phyloP scores from a whole-genome alignment of 2,329 filamentous ascomycete species.

The Drechslerella stenobrocha region DNA sequence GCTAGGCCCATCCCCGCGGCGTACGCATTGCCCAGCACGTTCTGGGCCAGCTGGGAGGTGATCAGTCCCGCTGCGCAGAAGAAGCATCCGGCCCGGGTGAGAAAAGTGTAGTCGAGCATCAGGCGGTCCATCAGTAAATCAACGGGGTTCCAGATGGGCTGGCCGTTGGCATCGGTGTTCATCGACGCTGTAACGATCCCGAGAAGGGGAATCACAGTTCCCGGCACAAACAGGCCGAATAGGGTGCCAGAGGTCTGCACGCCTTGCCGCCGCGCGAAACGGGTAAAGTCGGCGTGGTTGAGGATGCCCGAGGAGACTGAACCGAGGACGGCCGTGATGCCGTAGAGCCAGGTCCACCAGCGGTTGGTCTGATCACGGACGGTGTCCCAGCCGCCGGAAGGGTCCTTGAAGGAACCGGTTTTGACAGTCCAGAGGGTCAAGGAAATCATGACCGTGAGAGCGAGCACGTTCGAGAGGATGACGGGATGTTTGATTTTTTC shows the following conservation, averaged over 20 bases:
- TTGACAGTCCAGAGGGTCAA: constrained; percentile 44
- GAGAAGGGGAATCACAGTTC: constrained; percentile 26
- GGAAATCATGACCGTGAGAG: constrained; percentile 42
- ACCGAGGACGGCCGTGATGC: constrained; percentile 58
- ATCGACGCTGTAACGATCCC: constrained; percentile 55
- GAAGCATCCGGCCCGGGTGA: constrained; percentile 58
- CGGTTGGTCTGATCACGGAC: constrained; percentile 32
- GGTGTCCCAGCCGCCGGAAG: constrained; percentile 43
- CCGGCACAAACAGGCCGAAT: constrained; percentile 54
- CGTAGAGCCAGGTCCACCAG: constrained; percentile 56
- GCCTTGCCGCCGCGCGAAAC: constrained; percentile 57
- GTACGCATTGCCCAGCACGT: constrained; percentile 60
- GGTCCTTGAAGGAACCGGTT: constrained; percentile 40
- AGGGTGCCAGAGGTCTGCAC: constrained; percentile 58
- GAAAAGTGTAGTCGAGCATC: constrained; percentile 53
- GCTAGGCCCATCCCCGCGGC: constrained; percentile 63
- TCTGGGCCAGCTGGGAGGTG: constrained; percentile 59
- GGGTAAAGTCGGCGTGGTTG: constrained; percentile 59
- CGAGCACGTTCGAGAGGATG: constrained; percentile 38
- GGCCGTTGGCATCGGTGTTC: constrained; percentile 49
- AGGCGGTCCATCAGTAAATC: constrained; percentile 56
- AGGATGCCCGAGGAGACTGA: constrained; percentile 58
- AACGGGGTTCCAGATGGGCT: constrained; percentile 57
- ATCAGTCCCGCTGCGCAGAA: constrained; percentile 59
- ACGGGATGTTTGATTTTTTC: constrained; percentile 48